These are phyloP conservation scores for Quercus variabilis DNA, from an alignment of 306 rosid genomes.

Conservation along the genomic window DNA sequence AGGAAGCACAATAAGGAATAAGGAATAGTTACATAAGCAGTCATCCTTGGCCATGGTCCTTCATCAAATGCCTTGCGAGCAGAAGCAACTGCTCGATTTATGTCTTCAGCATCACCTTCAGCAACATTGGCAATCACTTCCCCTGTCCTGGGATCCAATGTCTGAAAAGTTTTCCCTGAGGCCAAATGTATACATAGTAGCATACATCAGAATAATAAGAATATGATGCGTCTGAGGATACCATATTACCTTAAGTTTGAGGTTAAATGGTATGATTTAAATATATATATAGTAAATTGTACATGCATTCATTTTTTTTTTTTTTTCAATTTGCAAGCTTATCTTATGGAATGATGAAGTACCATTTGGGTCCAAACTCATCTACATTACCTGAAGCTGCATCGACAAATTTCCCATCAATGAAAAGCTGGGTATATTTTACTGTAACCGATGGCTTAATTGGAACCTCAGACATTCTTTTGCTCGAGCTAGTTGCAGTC, in stretches of 20 bases:
- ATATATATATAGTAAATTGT: too few relatives aligned
- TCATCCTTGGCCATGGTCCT: conserved; percentile 92
- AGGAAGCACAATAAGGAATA: neutral
- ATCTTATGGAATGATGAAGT: too few relatives aligned
- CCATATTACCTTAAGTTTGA: too few relatives aligned
- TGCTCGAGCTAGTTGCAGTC: conserved; percentile 20
- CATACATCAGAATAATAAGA: neutral
- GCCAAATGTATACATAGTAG: conserved; percentile 2
- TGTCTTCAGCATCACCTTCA: conserved; percentile 77
- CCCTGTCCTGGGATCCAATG: conserved; percentile 86
- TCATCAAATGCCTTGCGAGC: conserved; percentile 88
- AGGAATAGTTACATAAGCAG: conserved; percentile 67
- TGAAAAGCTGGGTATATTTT: conserved; percentile 58
- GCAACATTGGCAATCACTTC: conserved; percentile 80
- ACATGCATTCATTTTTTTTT: too few relatives aligned
- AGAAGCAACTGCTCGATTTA: conserved; percentile 80
- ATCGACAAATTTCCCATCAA: conserved; percentile 75
- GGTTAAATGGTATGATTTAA: neutral
- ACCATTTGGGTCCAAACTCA: too few relatives aligned
- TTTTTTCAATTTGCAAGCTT: too few relatives aligned
- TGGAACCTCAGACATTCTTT: conserved; percentile 49
- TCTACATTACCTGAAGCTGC: conserved; percentile 63
- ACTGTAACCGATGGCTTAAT: conserved; percentile 53
- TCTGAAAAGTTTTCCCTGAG: conserved; percentile 74
- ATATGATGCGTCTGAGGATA: neutral